Percentiles rank a stretch among this genome's conserved stretches.
phyloP scores from a whole-genome alignment of 768 basidiomycete genomes.

The Leccinum incarnatum region DNA sequence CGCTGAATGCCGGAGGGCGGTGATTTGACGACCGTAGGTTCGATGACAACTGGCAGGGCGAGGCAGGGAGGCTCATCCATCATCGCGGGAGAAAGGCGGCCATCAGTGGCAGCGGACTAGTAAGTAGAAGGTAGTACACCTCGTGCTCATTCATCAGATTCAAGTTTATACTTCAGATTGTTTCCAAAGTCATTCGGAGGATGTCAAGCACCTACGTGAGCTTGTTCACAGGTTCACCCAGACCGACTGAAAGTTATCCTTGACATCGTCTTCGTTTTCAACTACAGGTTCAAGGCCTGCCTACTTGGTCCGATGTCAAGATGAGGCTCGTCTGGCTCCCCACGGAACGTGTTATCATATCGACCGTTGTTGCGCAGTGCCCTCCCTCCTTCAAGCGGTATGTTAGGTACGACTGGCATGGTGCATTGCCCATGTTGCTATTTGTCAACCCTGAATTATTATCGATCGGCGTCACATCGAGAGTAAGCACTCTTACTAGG shows the following conservation, averaged over 20 bases:
- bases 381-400: neutral
- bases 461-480: conserved; percentile 9
- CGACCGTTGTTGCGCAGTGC: conserved; percentile 1
- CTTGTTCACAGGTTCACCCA: neutral
- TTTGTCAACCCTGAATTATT: conserved; percentile 1
- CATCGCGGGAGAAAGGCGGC: neutral
- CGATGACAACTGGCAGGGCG: neutral
- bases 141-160: neutral
- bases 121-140: neutral
- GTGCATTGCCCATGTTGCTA: neutral
- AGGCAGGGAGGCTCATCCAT: neutral
- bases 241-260: neutral
- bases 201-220: neutral
- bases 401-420: neutral
- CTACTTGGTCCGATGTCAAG: neutral
- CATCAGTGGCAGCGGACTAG: neutral
- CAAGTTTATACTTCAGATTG: neutral
- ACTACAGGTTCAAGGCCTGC: neutral
- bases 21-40: neutral
- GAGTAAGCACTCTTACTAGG: neutral
- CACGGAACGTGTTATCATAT: neutral
- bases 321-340: conserved; percentile 3
- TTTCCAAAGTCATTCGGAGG: neutral
- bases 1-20: neutral
- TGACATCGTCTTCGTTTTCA: neutral